A percentile compares a stretch with the other conserved stretches of the same genome.
These are phyloP conservation scores for Rostrohypoxylon terebratum DNA, from an alignment of 495 filamentous ascomycete genomes.

Conservation along the genomic window DNA sequence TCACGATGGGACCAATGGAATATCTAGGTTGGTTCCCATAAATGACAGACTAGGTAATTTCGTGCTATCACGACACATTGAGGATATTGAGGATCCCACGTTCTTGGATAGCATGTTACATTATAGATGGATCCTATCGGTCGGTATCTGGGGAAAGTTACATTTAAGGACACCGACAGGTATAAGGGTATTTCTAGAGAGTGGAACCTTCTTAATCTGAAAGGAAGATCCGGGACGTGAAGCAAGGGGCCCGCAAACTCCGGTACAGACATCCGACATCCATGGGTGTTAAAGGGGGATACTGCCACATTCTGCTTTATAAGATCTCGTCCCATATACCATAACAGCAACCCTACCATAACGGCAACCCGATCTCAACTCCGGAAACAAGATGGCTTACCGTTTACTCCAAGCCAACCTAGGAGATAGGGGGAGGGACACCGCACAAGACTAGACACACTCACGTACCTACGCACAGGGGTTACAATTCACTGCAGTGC, in stretches of 20 bases:
- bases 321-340: background rate
- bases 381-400: background rate
- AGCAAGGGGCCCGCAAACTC: background rate
- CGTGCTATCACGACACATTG: background rate
- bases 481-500: slow-evolving; percentile 40
- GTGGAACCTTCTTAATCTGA: background rate
- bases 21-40: background rate
- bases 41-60: background rate
- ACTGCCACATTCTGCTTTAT: background rate
- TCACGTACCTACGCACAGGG: slow-evolving; percentile 34
- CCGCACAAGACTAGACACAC: slow-evolving; percentile 19
- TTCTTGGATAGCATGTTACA: background rate
- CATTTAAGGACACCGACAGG: background rate
- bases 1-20: slow-evolving; percentile 8
- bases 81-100: slow-evolving; percentile 3
- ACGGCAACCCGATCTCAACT: background rate
- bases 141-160: background rate
- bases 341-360: background rate
- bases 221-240: background rate
- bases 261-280: background rate
- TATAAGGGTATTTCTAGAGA: background rate
- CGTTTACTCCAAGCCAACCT: slow-evolving; percentile 1
- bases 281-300: background rate
- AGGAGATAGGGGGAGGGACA: slow-evolving; percentile 11
- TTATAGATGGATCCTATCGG: slow-evolving; percentile 5